Conservation (phyloP, 805 yeast species). For the Candida jianshihensis region DNA sequence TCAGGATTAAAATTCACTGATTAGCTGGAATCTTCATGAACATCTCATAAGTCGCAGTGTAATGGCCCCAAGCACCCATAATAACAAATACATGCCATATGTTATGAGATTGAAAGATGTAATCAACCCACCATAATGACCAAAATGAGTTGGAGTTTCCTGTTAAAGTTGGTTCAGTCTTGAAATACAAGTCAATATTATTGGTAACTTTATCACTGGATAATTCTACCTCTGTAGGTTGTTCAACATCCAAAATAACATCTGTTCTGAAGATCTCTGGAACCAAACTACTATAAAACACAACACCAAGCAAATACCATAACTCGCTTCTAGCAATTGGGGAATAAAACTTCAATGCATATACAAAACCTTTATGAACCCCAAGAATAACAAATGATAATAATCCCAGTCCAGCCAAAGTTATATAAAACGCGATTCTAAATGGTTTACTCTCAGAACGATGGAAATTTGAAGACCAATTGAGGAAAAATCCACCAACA, state of each 20-base stretch:
- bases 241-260: constrained; percentile 42
- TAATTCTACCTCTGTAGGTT: constrained; percentile 29
- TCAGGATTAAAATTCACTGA: too few relatives aligned
- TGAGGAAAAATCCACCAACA: constrained; percentile 61
- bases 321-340: constrained; percentile 69
- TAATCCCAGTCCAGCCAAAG: constrained; percentile 71
- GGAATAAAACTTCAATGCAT: constrained; percentile 46
- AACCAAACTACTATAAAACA: constrained; percentile 77
- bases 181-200: constrained; percentile 33
- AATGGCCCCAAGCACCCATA: constrained; percentile 83
- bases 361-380: constrained; percentile 45
- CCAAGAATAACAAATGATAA: constrained; percentile 53
- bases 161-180: constrained; percentile 31
- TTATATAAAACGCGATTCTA: constrained; percentile 72
- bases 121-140: constrained; percentile 83
- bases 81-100: constrained; percentile 92
- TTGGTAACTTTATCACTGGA: too few relatives aligned
- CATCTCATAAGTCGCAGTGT: constrained; percentile 70
- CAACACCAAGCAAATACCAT: constrained; percentile 78
- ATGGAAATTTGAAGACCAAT: constrained; percentile 90
- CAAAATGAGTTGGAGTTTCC: constrained; percentile 30
- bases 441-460: constrained; percentile 75
- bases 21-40: constrained; percentile 42
- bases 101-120: constrained; percentile 72
- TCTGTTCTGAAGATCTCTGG: constrained; percentile 87